Evolutionary conservation across 2,329 filamentous ascomycete species (phyloP), one percentile per base, ranked within the genome.

Genomic region (Lachnellula hyalina): DNA sequence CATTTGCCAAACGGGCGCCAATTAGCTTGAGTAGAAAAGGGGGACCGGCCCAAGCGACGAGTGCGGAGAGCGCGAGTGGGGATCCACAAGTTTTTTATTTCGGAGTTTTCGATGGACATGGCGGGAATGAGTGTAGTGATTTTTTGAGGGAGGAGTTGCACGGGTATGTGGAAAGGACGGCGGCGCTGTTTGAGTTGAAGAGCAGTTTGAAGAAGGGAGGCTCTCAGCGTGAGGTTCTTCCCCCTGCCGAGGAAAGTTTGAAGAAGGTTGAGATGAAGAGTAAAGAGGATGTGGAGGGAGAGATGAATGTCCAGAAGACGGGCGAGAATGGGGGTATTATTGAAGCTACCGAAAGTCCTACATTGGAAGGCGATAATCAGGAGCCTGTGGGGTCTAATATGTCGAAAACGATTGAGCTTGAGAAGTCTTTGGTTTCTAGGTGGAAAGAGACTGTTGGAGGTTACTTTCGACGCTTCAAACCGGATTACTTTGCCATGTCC

Each of bases 1-100:
- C 94, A 0, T 99, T 99, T 73, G 91, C 94, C 5, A 92, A 87
- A 71, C 81, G 89, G 38, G 82, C 84, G 4, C 92, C 93, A 12
- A 79, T 89, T 58, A 85, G 80, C 64, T 64, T 80, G 44, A 69
- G 61, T 52, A 48, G 67, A 15, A 56, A 49, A 17, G 54, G 58
- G 9, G 38, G 45, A 40, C 52, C 25, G 25, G 25, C 25, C 25
- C 25, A 84, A 71, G 84, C 81, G 49, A 89, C 81, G 23, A 83
- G 78, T 9, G 89, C 90, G 5, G 88, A 89, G 55, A 88, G 86
- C 61, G 83, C 88, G 1, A 88, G 83, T 59, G 93, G 93, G 2
- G 93, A 97, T 68, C 93, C 93, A 1, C 93, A 97, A 69, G 86
- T 97, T 35, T 99, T 99, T 72, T 99, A 97, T 72, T 99, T 96